Conservation (phyloP, 139 green algal genomes). For the Nannochloris sp. region DNA sequence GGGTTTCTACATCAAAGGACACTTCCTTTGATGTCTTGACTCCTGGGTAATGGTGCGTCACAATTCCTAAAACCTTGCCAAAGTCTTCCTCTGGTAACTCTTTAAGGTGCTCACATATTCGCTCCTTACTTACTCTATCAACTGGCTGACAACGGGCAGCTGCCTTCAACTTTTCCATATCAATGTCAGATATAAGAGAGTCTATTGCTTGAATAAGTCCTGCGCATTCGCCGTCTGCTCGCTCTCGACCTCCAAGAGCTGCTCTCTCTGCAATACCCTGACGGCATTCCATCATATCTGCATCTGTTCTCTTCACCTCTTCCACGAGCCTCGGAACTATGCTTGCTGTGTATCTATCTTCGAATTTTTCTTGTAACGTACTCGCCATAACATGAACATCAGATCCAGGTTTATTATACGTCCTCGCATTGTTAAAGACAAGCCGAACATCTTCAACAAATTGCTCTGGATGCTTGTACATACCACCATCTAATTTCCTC, state of each 20-base stretch:
- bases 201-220: conserved; percentile 31
- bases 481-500: not conserved
- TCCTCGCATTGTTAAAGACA: conserved; percentile 75
- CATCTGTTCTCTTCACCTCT: conserved; percentile 20
- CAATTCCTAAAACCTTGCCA: conserved; percentile 37
- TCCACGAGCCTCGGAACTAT: conserved; percentile 37
- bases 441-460: conserved; percentile 33
- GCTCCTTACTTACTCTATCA: conserved; percentile 24
- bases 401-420: conserved; percentile 67
- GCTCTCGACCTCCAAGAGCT: not conserved
- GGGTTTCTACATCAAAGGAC: conserved; percentile 40
- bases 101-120: conserved; percentile 19
- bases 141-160: conserved; percentile 38
- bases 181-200: conserved; percentile 27
- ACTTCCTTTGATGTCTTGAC: conserved; percentile 37
- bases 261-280: conserved; percentile 1
- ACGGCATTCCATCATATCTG: conserved; percentile 15
- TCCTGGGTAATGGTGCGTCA: conserved; percentile 34
- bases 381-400: conserved; percentile 81
- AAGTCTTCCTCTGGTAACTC: conserved; percentile 36
- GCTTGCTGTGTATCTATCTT: conserved; percentile 37
- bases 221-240: conserved; percentile 21
- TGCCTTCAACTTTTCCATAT: conserved; percentile 33
- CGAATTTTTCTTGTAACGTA: conserved; percentile 52
- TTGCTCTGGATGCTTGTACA: conserved; percentile 56